A percentile compares a stretch with the other conserved stretches of the same genome.
Evolutionary conservation across 305 asterid species (phyloP).

Genomic region (Solanum hybrid): DNA sequence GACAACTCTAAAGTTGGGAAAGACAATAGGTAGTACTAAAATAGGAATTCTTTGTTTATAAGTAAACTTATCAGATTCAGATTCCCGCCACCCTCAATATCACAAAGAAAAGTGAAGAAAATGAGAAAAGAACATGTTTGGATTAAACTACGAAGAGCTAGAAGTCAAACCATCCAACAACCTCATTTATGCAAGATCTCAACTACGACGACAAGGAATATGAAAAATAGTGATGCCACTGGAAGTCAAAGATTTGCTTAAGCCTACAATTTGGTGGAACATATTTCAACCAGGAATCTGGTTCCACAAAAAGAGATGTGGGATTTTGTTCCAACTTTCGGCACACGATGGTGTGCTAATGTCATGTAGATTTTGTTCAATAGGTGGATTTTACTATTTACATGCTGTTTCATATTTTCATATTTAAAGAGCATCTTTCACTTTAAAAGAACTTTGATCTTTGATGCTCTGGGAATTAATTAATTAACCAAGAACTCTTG

Average conservation of each 20-base stretch:
- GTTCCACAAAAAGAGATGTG: background rate
- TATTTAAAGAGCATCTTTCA: background rate
- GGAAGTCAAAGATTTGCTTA: background rate
- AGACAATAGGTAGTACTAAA: background rate
- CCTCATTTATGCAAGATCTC: background rate
- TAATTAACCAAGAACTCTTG: background rate
- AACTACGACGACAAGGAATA: background rate
- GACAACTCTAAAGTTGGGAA: conserved; percentile 1
- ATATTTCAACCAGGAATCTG: conserved; percentile 5
- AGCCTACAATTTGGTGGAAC: background rate
- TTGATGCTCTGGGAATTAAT: background rate
- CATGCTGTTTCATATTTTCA: background rate
- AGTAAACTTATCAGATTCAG: background rate
- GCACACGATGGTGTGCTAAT: background rate
- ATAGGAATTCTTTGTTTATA: background rate
- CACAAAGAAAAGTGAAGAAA: background rate
- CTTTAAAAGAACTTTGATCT: background rate
- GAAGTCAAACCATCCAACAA: background rate
- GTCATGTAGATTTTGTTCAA: background rate
- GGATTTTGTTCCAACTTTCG: background rate
- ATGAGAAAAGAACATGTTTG: background rate
- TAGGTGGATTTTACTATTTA: background rate
- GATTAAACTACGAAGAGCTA: background rate
- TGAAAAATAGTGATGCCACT: background rate
- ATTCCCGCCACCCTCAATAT: background rate